These are phyloP conservation scores for Candida xyloterini DNA, from an alignment of 805 yeast genomes.

Conservation along the genomic window DNA sequence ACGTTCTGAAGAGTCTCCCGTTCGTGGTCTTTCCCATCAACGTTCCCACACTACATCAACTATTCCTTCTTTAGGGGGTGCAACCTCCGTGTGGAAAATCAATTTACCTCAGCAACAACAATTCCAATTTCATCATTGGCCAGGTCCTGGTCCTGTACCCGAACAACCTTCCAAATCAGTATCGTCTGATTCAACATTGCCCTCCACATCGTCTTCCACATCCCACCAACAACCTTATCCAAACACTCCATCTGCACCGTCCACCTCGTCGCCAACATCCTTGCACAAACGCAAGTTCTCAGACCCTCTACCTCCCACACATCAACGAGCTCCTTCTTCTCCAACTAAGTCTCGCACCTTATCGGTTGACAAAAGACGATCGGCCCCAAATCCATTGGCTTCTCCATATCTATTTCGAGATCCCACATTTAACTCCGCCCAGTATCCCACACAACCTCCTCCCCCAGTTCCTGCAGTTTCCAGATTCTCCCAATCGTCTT, in stretches of 20 bases:
- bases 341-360: conserved; percentile 14
- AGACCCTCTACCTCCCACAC: conserved; percentile 8
- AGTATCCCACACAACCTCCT: conserved; percentile 2
- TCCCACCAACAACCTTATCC: not conserved
- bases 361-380: conserved; percentile 19
- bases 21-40: conserved; percentile 21
- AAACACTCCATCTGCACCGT: conserved; percentile 9
- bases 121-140: conserved; percentile 37
- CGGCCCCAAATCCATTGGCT: conserved; percentile 16
- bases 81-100: conserved; percentile 36
- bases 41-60: conserved; percentile 29
- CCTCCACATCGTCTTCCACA: conserved; percentile 4
- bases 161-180: conserved; percentile 5
- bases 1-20: conserved; percentile 18
- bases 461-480: conserved; percentile 4
- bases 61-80: conserved; percentile 20
- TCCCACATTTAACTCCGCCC: conserved; percentile 9
- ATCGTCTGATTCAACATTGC: conserved; percentile 7
- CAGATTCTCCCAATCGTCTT: conserved; percentile 12
- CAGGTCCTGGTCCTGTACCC: conserved; percentile 26
- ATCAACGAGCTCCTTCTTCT: conserved; percentile 9
- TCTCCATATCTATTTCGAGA: conserved; percentile 25
- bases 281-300: conserved; percentile 18
- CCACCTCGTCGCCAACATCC: conserved; percentile 20
- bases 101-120: conserved; percentile 32